Base-by-base conservation (phyloP, 2,329 filamentous ascomycete genomes). In the Emergomyces africanus region DNA sequence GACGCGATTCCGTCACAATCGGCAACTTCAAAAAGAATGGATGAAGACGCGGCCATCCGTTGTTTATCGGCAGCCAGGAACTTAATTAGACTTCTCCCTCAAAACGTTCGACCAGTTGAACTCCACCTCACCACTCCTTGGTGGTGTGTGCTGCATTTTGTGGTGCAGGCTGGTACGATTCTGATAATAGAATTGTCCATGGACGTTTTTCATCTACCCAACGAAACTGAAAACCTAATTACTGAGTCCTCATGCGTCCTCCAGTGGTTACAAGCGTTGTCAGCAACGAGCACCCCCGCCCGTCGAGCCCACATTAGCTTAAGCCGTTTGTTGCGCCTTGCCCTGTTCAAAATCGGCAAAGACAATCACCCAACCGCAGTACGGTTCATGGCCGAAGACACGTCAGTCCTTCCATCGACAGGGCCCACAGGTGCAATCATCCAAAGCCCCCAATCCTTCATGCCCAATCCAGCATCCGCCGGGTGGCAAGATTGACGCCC, bases 101-200 rank as follows among this genome's bases (percentile, higher is more conserved):
- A 68, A 28, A 60, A 65, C 20, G 61, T 66, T 0, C 64, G 69
- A 58, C 60, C 70, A 12, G 60, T 62, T 18, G 57, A 60, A 6
- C 57, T 68, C 2, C 73, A 74, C 57, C 60, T 68, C 41, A 64
- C 68, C 25, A 68, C 68, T 1, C 73, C 74, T 3, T 75, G 73
- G 73, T 75, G 72, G 72, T 70, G 67, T 18, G 63, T 72, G n/a
- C 63, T 75, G 18, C 73, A 75, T 57, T 67, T 70, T 53, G 64
- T 76, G 14, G 71, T 74, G 66, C 74, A 75, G 64, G 69, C 72
- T 5, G 64, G 70, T 4, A 65, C 68, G 1, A 61, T 75, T 30
- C 63, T 75, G 14, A 65, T 75, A 60, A 66, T 73, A 5, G 73
- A 74, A 59, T 57, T 75, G 5, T 68, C 68, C 10, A 68, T 69